Base-by-base conservation (phyloP, 805 yeast genomes). In the Suhomyces kilbournensis region DNA sequence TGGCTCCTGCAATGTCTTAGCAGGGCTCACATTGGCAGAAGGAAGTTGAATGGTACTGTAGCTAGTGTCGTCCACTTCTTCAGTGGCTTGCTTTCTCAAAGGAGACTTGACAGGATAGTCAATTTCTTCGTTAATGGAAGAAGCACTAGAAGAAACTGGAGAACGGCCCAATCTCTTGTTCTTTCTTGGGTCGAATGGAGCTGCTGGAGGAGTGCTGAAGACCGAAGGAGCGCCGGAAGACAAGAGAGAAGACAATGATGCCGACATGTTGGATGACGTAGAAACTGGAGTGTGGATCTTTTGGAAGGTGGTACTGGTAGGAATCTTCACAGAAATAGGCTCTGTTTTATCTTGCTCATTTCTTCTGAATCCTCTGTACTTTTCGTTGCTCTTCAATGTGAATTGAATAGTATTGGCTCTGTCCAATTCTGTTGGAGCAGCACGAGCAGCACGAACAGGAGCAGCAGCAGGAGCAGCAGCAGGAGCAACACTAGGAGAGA, bases 351-450 rank as follows among this genome's bases (percentile, higher is more conserved):
- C 46, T 28, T 60, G 55, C 14, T 58, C 62, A 53, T 67, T 69
- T 63, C 78, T 66, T 66, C 78, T 72, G 60, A 75, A 75, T 1
- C 78, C 78, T 53, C 59, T 68, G 59, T 75, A 75, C 52, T 70
- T 74, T 44, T 65, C 71, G 53, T 71, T 71, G 10, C 60, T 60
- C 25, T 59, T 53, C 23, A 70, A 63, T 20, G 66, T 61, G 48
- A 71, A 59, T 43, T 61, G 60, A 55, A 69, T 62, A 14, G 61
- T 56, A 19, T 50, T 53, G 23, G 44, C 19, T 35, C 34, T 52
- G 35, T 40, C 44, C 25, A 47, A 45, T 34, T 44, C 48, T 3
- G 52, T 22, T 22, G 20, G 23, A 30, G 15, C 38, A n/a, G 38
- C 7, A 12, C 15, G 32, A 9, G 23, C 35, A 39, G 43, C 43